These are phyloP conservation scores for Diplodia seriata DNA, from an alignment of 2,329 filamentous ascomycete species.

Conservation along the genomic window DNA sequence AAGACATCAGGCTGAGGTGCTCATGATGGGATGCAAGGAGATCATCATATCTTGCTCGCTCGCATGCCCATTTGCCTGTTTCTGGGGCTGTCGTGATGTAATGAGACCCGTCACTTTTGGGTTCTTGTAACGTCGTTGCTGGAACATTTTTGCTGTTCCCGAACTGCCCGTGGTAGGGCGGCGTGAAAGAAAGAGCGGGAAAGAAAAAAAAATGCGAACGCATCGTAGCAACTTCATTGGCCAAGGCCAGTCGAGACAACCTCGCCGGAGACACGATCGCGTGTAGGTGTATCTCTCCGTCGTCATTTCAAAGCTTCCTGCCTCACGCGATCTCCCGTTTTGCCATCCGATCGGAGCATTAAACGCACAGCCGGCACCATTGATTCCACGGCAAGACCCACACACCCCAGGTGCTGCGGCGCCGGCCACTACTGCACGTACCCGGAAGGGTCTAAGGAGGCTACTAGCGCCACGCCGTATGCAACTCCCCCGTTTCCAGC, in stretches of 20 bases:
- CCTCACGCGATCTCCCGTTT: too few species aligned
- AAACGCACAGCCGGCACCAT: too few species aligned
- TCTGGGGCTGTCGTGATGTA: background rate
- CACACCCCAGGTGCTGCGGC: background rate
- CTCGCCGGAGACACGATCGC: background rate
- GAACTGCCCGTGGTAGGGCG: background rate
- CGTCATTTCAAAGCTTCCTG: too few species aligned
- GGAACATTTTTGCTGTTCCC: background rate
- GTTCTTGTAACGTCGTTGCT: background rate
- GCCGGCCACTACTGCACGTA: constrained; percentile 16
- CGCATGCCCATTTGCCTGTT: background rate
- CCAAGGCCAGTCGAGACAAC: background rate
- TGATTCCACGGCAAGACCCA: background rate
- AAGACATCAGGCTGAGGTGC: background rate
- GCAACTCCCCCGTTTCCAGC: background rate
- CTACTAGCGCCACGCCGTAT: background rate
- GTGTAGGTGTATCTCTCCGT: background rate
- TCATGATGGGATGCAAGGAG: background rate
- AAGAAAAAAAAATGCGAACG: too few species aligned
- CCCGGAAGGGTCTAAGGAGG: background rate
- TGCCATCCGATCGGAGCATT: too few species aligned
- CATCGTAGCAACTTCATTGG: background rate
- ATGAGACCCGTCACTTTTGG: constrained; percentile 9
- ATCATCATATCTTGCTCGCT: background rate
- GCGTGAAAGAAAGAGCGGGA: background rate